Percentiles rank a stretch among this genome's conserved stretches.
phyloP scores from a whole-genome alignment of 495 filamentous ascomycete genomes.

The Hyaloscypha finlandica region DNA sequence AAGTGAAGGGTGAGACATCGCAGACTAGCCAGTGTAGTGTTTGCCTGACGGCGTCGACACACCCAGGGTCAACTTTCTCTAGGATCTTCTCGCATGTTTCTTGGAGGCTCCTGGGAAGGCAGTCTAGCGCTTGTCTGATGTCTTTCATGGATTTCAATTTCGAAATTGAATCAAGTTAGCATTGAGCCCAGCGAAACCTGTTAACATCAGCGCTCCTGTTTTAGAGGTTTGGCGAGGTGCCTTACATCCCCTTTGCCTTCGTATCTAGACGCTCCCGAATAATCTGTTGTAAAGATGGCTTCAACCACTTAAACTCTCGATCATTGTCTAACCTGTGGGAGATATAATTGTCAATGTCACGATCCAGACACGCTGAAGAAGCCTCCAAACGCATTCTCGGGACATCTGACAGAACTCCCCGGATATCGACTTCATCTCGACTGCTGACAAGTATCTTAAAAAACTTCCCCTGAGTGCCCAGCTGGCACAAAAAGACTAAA shows the following conservation, averaged over 20 bases:
- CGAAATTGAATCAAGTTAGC: background rate
- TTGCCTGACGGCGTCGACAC: background rate
- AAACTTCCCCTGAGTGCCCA: background rate
- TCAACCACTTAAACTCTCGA: background rate
- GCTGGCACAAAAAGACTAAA: background rate
- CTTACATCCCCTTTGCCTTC: background rate
- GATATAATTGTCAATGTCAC: background rate
- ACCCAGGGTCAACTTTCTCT: background rate
- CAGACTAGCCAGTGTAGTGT: background rate
- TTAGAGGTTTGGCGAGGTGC: background rate
- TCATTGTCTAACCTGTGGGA: background rate
- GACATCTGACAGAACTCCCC: background rate
- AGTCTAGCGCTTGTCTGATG: background rate
- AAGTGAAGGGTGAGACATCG: background rate
- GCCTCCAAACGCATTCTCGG: background rate
- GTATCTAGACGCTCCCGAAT: background rate
- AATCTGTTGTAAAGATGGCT: background rate
- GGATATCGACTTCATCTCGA: background rate
- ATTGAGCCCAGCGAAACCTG: background rate
- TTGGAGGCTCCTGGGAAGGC: background rate
- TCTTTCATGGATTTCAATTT: background rate
- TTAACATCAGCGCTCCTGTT: background rate
- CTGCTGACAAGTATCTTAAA: background rate
- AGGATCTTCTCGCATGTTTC: background rate
- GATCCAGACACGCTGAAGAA: background rate